Percentiles rank a stretch among this genome's conserved stretches.
Conservation (phyloP, 176 grass and related monocot species). For the Alopecurus myosuroides region DNA sequence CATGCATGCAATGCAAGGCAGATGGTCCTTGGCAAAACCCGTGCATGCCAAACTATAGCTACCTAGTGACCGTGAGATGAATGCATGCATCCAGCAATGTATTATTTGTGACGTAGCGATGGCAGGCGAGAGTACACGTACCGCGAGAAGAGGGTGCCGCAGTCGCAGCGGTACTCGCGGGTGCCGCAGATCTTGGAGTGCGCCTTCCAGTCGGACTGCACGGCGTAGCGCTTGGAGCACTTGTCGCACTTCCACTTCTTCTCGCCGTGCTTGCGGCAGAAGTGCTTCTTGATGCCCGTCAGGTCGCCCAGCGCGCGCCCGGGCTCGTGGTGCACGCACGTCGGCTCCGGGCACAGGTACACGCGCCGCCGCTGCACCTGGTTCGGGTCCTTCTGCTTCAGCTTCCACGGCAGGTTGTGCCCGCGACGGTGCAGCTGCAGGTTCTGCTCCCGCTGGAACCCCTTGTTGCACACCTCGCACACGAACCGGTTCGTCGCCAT, state of each 20-base stretch:
- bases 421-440: constrained; percentile 97
- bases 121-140: neutral
- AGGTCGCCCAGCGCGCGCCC: constrained; percentile 85
- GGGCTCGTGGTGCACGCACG: constrained; percentile 91
- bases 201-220: constrained; percentile 97
- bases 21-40: neutral
- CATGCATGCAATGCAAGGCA: neutral
- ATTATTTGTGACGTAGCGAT: neutral
- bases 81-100: neutral
- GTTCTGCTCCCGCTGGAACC: constrained; percentile 96
- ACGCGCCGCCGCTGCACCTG: constrained; percentile 61
- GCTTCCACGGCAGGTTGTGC: constrained; percentile 97
- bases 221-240: constrained; percentile 96
- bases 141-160: constrained; percentile 97
- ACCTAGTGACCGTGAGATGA: neutral
- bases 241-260: constrained; percentile 99
- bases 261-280: constrained; percentile 99
- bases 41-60: neutral
- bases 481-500: constrained; percentile 96
- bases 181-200: constrained; percentile 99
- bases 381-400: constrained; percentile 77
- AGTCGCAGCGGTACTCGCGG: constrained; percentile 96
- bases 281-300: constrained; percentile 99
- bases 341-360: constrained; percentile 96
- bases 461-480: constrained; percentile 99